Evolutionary conservation across 1,284 basidiomycete species (phyloP).

Genomic region (Hymenochaete sp.): DNA sequence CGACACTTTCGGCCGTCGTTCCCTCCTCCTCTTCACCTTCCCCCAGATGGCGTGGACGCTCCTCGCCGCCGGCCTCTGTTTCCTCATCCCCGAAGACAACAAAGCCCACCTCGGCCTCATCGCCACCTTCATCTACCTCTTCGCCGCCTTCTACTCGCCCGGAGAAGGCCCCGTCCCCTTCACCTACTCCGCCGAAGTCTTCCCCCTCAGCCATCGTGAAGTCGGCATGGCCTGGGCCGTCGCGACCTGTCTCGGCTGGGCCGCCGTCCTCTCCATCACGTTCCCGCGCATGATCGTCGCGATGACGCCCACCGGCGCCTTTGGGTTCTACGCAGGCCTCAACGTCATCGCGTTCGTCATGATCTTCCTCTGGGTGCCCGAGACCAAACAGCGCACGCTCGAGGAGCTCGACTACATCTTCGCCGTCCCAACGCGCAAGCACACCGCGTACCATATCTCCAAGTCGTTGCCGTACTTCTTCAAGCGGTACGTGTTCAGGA

Average conservation of each 20-base stretch:
- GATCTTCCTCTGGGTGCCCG: constrained; percentile 40
- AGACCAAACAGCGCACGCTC: constrained; percentile 66
- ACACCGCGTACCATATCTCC: constrained; percentile 46
- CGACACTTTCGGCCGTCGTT: constrained; percentile 52
- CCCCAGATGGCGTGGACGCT: constrained; percentile 52
- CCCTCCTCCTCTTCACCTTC: constrained; percentile 51
- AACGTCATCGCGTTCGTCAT: constrained; percentile 43
- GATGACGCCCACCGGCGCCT: constrained; percentile 38
- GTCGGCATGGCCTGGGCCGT: constrained; percentile 48
- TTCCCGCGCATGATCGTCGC: constrained; percentile 49
- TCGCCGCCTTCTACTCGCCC: constrained; percentile 49
- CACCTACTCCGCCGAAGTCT: constrained; percentile 56
- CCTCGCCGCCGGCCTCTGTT: constrained; percentile 50
- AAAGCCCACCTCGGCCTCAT: constrained; percentile 39
- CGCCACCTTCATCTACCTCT: constrained; percentile 51
- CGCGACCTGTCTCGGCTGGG: constrained; percentile 43
- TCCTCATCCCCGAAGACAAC: constrained; percentile 36
- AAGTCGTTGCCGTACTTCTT: constrained; percentile 55
- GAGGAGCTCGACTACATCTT: constrained; percentile 57
- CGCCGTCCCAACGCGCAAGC: constrained; percentile 48
- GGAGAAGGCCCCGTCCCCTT: constrained; percentile 70
- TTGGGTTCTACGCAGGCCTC: constrained; percentile 47
- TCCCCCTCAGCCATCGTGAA: constrained; percentile 51
- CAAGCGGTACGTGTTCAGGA: constrained; percentile 45
- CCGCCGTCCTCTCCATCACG: constrained; percentile 46